Evolutionary conservation across 2,329 filamentous ascomycete genomes (phyloP).

Genomic region (Talaromyces sp.): DNA sequence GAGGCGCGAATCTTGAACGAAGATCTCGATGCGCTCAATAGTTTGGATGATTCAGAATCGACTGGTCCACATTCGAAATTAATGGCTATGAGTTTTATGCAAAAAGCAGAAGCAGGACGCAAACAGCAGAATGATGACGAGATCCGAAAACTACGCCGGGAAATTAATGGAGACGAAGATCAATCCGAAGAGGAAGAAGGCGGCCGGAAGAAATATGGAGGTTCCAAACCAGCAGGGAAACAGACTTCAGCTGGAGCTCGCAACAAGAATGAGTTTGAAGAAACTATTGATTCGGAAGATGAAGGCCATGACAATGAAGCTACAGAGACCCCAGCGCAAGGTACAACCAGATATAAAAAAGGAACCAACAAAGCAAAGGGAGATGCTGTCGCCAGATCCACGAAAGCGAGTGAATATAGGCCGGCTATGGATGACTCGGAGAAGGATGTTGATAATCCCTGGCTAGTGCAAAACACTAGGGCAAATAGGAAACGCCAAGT

Average conservation of each 20-base stretch:
- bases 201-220: slow-evolving; percentile 56
- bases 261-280: slow-evolving; percentile 59
- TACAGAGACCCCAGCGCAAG: not conserved
- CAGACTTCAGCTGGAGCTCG: slow-evolving; percentile 29
- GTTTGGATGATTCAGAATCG: slow-evolving; percentile 37
- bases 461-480: slow-evolving; percentile 34
- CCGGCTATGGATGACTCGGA: slow-evolving; percentile 17
- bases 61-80: slow-evolving; percentile 61
- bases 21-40: slow-evolving; percentile 49
- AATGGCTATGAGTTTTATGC: slow-evolving; percentile 90
- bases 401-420: not conserved
- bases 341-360: not conserved
- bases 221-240: slow-evolving; percentile 30
- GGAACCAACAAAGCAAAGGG: slow-evolving; percentile 1
- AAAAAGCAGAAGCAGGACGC: slow-evolving; percentile 73
- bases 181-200: slow-evolving; percentile 51
- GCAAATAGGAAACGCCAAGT: slow-evolving; percentile 35
- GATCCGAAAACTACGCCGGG: slow-evolving; percentile 64
- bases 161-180: slow-evolving; percentile 61
- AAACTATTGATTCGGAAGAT: slow-evolving; percentile 51
- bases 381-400: not conserved
- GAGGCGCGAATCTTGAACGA: slow-evolving; percentile 35
- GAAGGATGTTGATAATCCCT: slow-evolving; percentile 35
- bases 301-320: slow-evolving; percentile 27
- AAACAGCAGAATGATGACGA: slow-evolving; percentile 79